A percentile compares a stretch with the other conserved stretches of the same genome.
Conservation (phyloP, 257 asterid genomes). For the Marsdenia floribunda region DNA sequence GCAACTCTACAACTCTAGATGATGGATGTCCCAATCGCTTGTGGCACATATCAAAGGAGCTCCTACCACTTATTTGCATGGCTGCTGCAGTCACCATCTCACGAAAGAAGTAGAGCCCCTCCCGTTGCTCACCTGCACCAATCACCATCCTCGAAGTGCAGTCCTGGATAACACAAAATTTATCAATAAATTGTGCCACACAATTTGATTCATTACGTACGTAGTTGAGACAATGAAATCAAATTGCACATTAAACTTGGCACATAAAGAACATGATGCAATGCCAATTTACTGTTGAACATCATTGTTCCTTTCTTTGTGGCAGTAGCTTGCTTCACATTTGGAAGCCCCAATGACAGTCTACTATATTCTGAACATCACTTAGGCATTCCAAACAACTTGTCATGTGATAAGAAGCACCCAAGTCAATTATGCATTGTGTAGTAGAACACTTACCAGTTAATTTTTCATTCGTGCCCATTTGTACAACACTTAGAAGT, state of each 20-base stretch:
- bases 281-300: not conserved
- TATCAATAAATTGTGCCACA: not conserved
- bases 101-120: not conserved
- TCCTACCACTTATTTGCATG: too few relatives aligned
- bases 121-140: constrained; percentile 1
- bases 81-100: not conserved
- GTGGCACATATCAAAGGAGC: constrained; percentile 3
- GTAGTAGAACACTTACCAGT: not conserved
- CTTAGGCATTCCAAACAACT: not conserved
- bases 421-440: not conserved
- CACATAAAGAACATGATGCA: constrained; percentile 3
- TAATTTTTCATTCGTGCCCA: not conserved
- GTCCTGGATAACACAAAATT: not conserved
- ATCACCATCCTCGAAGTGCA: constrained; percentile 6
- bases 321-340: not conserved
- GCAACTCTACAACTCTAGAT: not conserved
- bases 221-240: not conserved
- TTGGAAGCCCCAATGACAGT: not conserved
- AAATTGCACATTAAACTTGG: constrained; percentile 1
- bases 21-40: constrained; percentile 7
- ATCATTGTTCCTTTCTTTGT: not conserved
- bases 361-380: not conserved
- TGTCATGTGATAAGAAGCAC: not conserved
- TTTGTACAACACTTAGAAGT: not conserved
- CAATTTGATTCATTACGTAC: not conserved